phyloP scores from a whole-genome alignment of 1,139 yeast genomes.

The Saccharomyces hybrid region DNA sequence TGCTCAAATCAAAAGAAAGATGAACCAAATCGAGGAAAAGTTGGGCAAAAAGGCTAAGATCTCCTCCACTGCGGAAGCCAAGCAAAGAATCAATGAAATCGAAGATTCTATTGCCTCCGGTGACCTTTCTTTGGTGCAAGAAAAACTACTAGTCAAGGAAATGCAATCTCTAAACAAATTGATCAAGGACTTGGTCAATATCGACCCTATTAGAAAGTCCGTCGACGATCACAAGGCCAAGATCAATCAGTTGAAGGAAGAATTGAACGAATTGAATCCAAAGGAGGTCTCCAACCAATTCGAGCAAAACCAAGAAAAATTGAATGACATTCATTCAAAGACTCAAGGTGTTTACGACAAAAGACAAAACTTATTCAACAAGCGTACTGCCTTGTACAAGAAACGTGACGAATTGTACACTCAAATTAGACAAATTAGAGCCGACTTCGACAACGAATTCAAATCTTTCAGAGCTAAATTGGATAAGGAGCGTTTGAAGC shows the following conservation, averaged over 20 bases:
- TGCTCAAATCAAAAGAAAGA: slow-evolving; percentile 64
- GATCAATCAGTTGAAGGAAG: slow-evolving; percentile 67
- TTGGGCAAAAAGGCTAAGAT: slow-evolving; percentile 41
- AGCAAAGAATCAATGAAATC: slow-evolving; percentile 57
- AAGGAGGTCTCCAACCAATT: slow-evolving; percentile 49
- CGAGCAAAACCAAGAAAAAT: slow-evolving; percentile 49
- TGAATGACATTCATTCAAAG: slow-evolving; percentile 53
- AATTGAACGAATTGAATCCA: slow-evolving; percentile 54
- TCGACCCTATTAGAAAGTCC: slow-evolving; percentile 68
- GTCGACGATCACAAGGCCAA: slow-evolving; percentile 76
- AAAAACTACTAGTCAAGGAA: slow-evolving; percentile 78
- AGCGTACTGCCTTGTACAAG: slow-evolving; percentile 61
- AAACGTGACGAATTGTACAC: slow-evolving; percentile 63
- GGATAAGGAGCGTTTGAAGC: slow-evolving; percentile 60
- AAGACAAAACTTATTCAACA: slow-evolving; percentile 54
- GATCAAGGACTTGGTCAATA: slow-evolving; percentile 67
- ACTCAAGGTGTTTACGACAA: slow-evolving; percentile 62
- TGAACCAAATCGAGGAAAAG: slow-evolving; percentile 55
- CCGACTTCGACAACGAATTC: slow-evolving; percentile 63
- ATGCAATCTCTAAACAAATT: slow-evolving; percentile 76
- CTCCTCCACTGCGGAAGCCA: slow-evolving; percentile 73
- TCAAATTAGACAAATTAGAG: slow-evolving; percentile 55
- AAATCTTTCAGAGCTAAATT: slow-evolving; percentile 63
- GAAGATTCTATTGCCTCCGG: slow-evolving; percentile 78
- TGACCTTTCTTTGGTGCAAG: slow-evolving; percentile 79